Conservation (phyloP, 202 grass and related monocot species). For the Schoenoplectus triqueter region DNA sequence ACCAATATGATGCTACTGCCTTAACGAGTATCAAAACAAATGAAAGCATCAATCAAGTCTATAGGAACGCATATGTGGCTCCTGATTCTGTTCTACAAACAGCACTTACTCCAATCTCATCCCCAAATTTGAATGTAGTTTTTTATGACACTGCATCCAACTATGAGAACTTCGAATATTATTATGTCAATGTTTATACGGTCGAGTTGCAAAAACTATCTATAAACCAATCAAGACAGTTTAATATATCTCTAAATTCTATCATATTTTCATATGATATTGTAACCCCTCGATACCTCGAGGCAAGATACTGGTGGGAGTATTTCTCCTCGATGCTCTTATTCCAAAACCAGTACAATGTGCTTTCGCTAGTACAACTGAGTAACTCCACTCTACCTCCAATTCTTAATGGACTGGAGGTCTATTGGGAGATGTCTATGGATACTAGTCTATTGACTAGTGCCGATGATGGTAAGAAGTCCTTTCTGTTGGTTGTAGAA, state of each 20-base stretch:
- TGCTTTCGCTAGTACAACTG: conserved; percentile 6
- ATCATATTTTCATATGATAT: too few species aligned
- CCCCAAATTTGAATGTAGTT: background rate
- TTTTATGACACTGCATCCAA: background rate
- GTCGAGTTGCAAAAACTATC: background rate
- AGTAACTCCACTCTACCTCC: conserved; percentile 18
- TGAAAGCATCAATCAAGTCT: background rate
- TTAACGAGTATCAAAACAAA: background rate
- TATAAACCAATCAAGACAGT: conserved; percentile 15
- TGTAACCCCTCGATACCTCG: too few species aligned
- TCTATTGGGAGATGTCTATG: conserved; percentile 26
- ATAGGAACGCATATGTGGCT: too few species aligned
- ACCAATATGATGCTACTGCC: too few species aligned
- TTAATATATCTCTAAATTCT: background rate
- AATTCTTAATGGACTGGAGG: conserved; percentile 44
- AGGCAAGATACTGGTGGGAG: too few species aligned
- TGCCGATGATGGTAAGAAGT: conserved; percentile 13
- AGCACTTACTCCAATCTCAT: background rate
- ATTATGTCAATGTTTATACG: background rate
- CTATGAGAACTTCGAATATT: background rate
- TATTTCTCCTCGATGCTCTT: too few species aligned
- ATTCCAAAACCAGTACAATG: background rate
- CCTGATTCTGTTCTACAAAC: conserved; percentile 26
- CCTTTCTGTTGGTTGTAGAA: too few species aligned
- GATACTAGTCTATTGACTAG: background rate